phyloP scores from a whole-genome alignment of 371 early-diverging fungal genomes.

The Apophysomyces ossiformis region DNA sequence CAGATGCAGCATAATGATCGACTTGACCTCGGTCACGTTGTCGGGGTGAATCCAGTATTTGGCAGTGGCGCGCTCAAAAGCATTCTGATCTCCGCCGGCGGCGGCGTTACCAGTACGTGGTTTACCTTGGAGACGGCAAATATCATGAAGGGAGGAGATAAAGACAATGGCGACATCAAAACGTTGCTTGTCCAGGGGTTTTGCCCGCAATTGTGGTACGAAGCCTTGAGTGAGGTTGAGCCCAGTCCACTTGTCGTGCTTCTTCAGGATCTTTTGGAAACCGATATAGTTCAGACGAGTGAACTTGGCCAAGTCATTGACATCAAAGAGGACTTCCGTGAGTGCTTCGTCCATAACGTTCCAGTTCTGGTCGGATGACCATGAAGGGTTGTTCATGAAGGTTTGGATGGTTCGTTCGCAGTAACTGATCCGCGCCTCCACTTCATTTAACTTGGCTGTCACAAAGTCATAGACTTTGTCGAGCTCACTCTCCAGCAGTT shows the following conservation, averaged over 20 bases:
- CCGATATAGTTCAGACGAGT: constrained; percentile 94
- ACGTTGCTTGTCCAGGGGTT: constrained; percentile 87
- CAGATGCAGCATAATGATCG: constrained; percentile 87
- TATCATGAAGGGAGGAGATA: constrained; percentile 88
- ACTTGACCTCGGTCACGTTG: constrained; percentile 92
- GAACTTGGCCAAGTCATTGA: constrained; percentile 91
- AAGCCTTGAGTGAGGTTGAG: constrained; percentile 56
- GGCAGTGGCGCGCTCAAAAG: constrained; percentile 90
- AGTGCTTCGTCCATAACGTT: constrained; percentile 77
- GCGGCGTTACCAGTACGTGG: constrained; percentile 47
- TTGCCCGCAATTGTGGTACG: constrained; percentile 79
- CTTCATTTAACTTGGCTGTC: constrained; percentile 87
- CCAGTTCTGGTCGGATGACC: constrained; percentile 61
- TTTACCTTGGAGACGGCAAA: constrained; percentile 82
- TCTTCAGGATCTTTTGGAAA: constrained; percentile 95
- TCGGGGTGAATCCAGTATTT: constrained; percentile 99
- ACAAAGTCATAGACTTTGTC: constrained; percentile 85
- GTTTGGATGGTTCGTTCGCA: constrained; percentile 63
- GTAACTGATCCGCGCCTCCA: constrained; percentile 82
- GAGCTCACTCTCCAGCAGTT: constrained; percentile 85
- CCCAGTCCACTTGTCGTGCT: constrained; percentile 86
- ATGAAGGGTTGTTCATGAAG: constrained; percentile 33
- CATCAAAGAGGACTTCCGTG: constrained; percentile 81
- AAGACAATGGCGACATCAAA: constrained; percentile 90
- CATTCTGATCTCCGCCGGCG: constrained; percentile 69